Evolutionary conservation across 345 rosid genomes (phyloP), one percentile per base, ranked within the genome.

Genomic region (Citrus inodora): DNA sequence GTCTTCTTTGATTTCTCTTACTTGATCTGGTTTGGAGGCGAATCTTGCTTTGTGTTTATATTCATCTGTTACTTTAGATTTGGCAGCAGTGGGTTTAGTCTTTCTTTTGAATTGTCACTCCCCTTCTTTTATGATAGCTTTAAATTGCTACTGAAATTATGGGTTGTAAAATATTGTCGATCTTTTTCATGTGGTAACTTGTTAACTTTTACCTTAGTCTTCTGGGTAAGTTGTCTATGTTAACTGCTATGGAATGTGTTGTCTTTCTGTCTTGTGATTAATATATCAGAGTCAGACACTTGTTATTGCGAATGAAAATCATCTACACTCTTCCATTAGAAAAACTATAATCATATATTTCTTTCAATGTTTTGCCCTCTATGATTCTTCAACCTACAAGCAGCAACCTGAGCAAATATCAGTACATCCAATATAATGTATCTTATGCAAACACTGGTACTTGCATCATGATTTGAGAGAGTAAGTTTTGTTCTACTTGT

Each of bases 21-120:
- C 69, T 71, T 78, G 37, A 59, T 80, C 59, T 56, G 73, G 16
- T 42, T 73, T 62, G 22, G 42, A 7, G 61, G 24, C 67, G 30
- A 37, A 21, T 32, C 25, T 79, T 73, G 59, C 68, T 62, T 42
- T 38, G 28, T 75, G 7, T 32, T 30, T 72, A 17, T 56, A 53
- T 27, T 17, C 48, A 19, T 65, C 59, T 58, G 22, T 27, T 63
- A 48, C 46, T 75, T 62, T 27, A 62, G 4, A 51, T 14, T 22
- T 48, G 14, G 33, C 32, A 59, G 24, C 27, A 37, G 67, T 38
- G 53, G 71, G 30, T 16, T 68, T 30, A 24, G 2, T 69, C 33
- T 69, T 24, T 42, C 10, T 13, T 40, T 24, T 40, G 51, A 24
- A 24, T 35, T 60, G 17, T 24, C 64, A 73, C 4, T 73, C 24